These are phyloP conservation scores for Pichia cephalocereana DNA, from an alignment of 805 yeast species.

Conservation along the genomic window DNA sequence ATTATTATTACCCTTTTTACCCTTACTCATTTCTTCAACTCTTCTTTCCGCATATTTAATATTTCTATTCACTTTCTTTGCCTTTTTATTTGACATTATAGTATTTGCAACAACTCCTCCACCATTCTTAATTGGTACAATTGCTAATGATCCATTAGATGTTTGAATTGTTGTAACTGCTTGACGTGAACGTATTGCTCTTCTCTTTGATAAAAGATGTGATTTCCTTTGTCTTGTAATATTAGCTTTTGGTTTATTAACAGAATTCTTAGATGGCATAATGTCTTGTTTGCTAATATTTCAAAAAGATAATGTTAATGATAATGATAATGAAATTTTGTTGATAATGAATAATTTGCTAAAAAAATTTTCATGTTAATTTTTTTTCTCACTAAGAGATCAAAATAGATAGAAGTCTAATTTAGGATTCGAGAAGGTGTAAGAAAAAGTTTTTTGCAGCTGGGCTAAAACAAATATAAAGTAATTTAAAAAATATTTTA, in stretches of 20 bases:
- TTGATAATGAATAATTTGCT: too few relatives aligned
- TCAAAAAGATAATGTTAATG: neutral
- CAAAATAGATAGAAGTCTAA: too few relatives aligned
- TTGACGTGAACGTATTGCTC: slow-evolving; percentile 35
- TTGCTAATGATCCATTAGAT: slow-evolving; percentile 21
- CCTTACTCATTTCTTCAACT: slow-evolving; percentile 7
- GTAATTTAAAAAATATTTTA: too few relatives aligned
- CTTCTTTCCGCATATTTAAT: slow-evolving; percentile 59
- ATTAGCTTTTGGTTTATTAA: slow-evolving; percentile 69
- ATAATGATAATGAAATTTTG: neutral
- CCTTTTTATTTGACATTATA: slow-evolving; percentile 68
- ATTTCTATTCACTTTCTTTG: slow-evolving; percentile 73
- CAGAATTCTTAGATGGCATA: slow-evolving; percentile 78
- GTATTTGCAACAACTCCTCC: slow-evolving; percentile 36
- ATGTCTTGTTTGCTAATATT: too few relatives aligned
- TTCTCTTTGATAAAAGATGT: slow-evolving; percentile 33
- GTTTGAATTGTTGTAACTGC: slow-evolving; percentile 5
- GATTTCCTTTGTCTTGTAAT: slow-evolving; percentile 43
- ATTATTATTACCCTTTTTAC: slow-evolving; percentile 26
- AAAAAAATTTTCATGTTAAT: neutral
- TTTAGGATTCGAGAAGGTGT: too few relatives aligned
- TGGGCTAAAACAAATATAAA: too few relatives aligned
- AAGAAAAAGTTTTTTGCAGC: too few relatives aligned
- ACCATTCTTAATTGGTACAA: slow-evolving; percentile 35
- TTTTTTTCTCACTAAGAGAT: neutral